Base-by-base conservation (phyloP, 768 basidiomycete genomes). In the Tylopilus sp. region DNA sequence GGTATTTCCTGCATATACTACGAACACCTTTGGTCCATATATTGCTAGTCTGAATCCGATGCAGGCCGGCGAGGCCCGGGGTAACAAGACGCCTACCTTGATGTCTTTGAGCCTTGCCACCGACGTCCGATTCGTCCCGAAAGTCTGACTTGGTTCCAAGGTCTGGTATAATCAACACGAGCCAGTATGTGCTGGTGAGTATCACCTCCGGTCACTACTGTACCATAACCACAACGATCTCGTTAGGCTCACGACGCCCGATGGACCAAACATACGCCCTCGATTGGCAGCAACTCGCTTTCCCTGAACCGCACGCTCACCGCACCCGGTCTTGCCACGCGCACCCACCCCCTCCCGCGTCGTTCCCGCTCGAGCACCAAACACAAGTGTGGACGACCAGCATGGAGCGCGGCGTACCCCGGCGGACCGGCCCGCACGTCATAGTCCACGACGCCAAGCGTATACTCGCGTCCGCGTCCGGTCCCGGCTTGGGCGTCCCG, bases 271-370 rank as follows among this genome's bases (percentile, higher is more conserved):
- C 63, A 66, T 11, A 63, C 58, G 5, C 24, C 28, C 40, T 65
- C 63, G 38, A 66, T 33, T 9, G 47, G 56, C 8, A 63, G 33
- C 19, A 66, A 19, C 46, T 66, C 58, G 41, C 56, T 54, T 44
- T 65, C 63, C 54, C 61, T 63, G 33, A 65, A 66, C 30, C 58
- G 54, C 37, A 65, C 41, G 11, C 51, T 58, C 11, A 65, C 14
- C 25, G 54, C 61, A 21, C 63, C 63, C 4, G 64, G 64, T 44
- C 54, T 47, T 22, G 45, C 44, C 24, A 65, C 49, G n/a, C 64
- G 61, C 24, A 58, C 45, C 61, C 63, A 66, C 0, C 61, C 61
- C 33, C 45, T 48, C 22, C 61, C 58, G 11, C 54, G 56, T 17
- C 58, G 52, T 16, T 59, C 63, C 16, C 63, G 55, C 25, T 65